Base-by-base conservation (phyloP, 148 eudicot species). In the Camellia lanceoleosa region DNA sequence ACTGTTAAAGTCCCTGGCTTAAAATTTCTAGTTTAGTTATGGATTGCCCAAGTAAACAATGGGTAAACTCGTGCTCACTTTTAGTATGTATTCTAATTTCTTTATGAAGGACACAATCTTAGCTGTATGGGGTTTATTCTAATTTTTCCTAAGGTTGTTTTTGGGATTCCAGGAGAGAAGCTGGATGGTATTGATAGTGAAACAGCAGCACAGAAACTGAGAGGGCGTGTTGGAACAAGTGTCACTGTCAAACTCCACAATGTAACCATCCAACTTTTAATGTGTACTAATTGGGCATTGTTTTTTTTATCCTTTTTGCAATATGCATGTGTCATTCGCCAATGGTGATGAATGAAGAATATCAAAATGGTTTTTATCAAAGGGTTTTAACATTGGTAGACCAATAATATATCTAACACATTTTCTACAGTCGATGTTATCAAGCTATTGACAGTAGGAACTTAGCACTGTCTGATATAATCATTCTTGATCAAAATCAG, bases 161-260 rank as follows among this genome's bases (percentile, higher is more conserved):
- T 49, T 75, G 82, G 64, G 73, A 74, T 20, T 81, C 75, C 86
- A 95, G 97, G 97, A 67, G 93, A 93, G 83, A 92, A 82, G 80
- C 83, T 95, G 30, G 91, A 90, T 49, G 97, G 97, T 23, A 82
- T 93, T 66, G 87, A 83, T 68, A 89, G 97, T 81, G 99, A 95
- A 90, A 84, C 97, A 83, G 97, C 94, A 68, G 99, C 97, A 13
- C 97, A 89, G 83, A 95, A 92, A 87, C 93, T 95, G 56, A 90
- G 99, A 82, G 99, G 99, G 14, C 91, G 89, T 65, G 93, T 83
- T 79, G 99, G 99, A 62, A 92, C 99, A 81, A 89, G 87, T 79
- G 99, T 95, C 71, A 90, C 85, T 80, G 90, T 95, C 47, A 95
- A 95, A 89, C 85, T 95, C 83, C 92, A 86, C 82, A 84, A 82